A percentile compares a stretch with the other conserved stretches of the same genome.
Evolutionary conservation across 768 basidiomycete species (phyloP).

Genomic region (Suillus subalutaceus): DNA sequence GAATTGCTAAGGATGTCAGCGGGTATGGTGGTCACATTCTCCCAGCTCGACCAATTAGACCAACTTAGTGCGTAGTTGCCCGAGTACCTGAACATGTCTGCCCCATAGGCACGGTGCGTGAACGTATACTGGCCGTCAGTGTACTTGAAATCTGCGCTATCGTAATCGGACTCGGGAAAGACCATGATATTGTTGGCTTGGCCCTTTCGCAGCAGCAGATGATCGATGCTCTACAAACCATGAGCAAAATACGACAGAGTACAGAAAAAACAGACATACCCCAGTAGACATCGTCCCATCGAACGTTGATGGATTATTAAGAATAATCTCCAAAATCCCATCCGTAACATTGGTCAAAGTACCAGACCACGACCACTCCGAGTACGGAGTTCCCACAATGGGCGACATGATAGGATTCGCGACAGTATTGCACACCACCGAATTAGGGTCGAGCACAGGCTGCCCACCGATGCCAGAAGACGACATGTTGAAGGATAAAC

Average conservation of each 20-base stretch:
- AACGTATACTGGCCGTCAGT: conserved; percentile 72
- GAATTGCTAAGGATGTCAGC: conserved; percentile 50
- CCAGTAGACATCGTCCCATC: conserved; percentile 50
- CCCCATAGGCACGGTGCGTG: conserved; percentile 82
- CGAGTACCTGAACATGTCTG: conserved; percentile 86
- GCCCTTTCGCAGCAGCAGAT: conserved; percentile 83
- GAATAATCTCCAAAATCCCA: conserved; percentile 75
- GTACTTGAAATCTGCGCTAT: conserved; percentile 56
- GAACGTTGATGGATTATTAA: conserved; percentile 56
- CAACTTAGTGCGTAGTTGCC: conserved; percentile 81
- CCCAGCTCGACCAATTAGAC: conserved; percentile 81
- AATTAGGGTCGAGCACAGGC: conserved; percentile 53
- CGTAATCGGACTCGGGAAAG: conserved; percentile 85
- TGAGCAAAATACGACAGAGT: conserved; percentile 8
- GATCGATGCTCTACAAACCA: conserved; percentile 60
- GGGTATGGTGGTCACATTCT: conserved; percentile 69
- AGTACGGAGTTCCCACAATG: conserved; percentile 57
- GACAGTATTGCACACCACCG: conserved; percentile 50
- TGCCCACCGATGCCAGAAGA: conserved; percentile 61
- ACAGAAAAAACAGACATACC: conserved; percentile 37
- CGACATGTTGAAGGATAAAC: conserved; percentile 68
- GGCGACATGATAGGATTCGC: conserved; percentile 49
- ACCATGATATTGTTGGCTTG: conserved; percentile 75
- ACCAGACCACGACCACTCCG: conserved; percentile 73
- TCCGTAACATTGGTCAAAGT: conserved; percentile 79